Conservation (phyloP, 805 yeast genomes). For the Debaryomyces maramus region DNA sequence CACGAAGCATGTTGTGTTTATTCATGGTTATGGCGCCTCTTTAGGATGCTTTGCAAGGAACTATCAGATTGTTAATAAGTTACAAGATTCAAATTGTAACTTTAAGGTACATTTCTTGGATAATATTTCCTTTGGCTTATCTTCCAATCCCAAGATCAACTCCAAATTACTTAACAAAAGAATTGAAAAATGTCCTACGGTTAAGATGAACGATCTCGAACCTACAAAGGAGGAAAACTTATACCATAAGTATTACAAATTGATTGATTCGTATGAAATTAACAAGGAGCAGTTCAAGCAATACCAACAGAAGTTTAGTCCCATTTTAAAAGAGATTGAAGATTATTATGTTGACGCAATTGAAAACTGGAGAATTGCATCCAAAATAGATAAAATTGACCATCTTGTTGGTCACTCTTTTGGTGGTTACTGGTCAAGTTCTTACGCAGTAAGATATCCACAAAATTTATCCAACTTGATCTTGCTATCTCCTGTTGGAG, state of each 20-base stretch:
- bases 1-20: constrained; percentile 46
- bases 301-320: constrained; percentile 36
- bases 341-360: constrained; percentile 56
- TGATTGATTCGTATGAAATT: constrained; percentile 35
- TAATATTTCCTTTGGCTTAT: constrained; percentile 50
- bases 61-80: constrained; percentile 40
- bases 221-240: constrained; percentile 29
- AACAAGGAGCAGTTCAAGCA: constrained; percentile 24
- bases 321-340: constrained; percentile 48
- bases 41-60: constrained; percentile 58
- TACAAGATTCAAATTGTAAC: constrained; percentile 28
- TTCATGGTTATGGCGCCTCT: constrained; percentile 61
- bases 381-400: constrained; percentile 51
- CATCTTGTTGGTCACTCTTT: constrained; percentile 75
- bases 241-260: constrained; percentile 40
- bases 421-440: constrained; percentile 72
- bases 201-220: constrained; percentile 26
- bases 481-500: constrained; percentile 75
- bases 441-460: constrained; percentile 62
- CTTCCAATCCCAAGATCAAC: constrained; percentile 44
- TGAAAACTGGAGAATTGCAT: constrained; percentile 60
- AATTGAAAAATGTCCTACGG: constrained; percentile 17
- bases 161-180: constrained; percentile 18
- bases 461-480: constrained; percentile 52
- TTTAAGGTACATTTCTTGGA: constrained; percentile 53